Percentiles rank a stretch among this genome's conserved stretches.
Evolutionary conservation across 202 grass and related monocot genomes (phyloP).

Genomic region (Panicum virgatum): DNA sequence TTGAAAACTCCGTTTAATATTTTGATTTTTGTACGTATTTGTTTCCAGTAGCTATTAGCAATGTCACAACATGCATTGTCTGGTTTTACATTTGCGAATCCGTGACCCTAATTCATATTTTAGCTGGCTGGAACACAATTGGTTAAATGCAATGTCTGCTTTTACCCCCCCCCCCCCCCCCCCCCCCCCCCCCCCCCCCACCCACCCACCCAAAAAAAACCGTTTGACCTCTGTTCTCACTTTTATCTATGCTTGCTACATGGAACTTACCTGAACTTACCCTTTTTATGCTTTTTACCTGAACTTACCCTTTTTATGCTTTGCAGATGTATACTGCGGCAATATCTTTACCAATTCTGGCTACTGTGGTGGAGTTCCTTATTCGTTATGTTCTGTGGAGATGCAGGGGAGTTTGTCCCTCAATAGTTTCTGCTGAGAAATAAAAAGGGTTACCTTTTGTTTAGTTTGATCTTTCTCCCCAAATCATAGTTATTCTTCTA

Average conservation of each 20-base stretch:
- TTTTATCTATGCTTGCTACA: slow-evolving; percentile 22
- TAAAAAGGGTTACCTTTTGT: slow-evolving; percentile 41
- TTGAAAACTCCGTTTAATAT: slow-evolving; percentile 10
- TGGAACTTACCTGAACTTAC: slow-evolving; percentile 31
- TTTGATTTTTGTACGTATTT: slow-evolving; percentile 5
- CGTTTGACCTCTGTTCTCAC: neutral
- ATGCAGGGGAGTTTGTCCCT: slow-evolving; percentile 26
- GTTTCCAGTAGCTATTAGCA: neutral
- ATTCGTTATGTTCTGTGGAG: slow-evolving; percentile 32
- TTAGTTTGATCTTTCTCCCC: slow-evolving; percentile 8
- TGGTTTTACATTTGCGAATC: neutral
- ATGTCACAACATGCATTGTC: neutral
- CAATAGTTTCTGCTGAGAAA: slow-evolving; percentile 28
- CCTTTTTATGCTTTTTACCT: slow-evolving; percentile 19
- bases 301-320: no score
- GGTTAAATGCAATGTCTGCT: neutral
- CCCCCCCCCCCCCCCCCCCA: no score
- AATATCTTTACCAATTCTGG: slow-evolving; percentile 43
- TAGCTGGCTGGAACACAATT: neutral
- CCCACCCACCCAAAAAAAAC: neutral
- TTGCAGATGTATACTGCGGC: slow-evolving; percentile 70
- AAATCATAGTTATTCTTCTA: neutral
- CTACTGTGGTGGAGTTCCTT: slow-evolving; percentile 35
- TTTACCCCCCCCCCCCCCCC: no score
- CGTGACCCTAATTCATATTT: neutral